Evolutionary conservation across 345 rosid genomes (phyloP).

Genomic region (Schrenkiella parvula): DNA sequence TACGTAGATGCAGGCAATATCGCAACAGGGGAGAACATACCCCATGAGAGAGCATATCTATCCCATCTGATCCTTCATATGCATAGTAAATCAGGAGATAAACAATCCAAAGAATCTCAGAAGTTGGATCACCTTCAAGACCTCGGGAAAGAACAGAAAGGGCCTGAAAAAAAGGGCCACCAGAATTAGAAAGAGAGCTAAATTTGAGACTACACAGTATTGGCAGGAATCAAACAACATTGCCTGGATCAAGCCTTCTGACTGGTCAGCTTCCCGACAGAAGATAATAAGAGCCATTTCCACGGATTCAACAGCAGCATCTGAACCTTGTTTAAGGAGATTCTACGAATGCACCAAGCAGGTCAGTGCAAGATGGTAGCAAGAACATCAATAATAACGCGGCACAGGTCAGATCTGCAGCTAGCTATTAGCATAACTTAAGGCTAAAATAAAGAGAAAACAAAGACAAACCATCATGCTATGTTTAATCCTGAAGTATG

Average conservation of each 20-base stretch:
- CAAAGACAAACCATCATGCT: constrained; percentile 62
- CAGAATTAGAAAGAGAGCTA: constrained; percentile 22
- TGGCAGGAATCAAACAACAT: constrained; percentile 30
- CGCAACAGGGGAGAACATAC: constrained; percentile 42
- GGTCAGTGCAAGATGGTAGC: constrained; percentile 24
- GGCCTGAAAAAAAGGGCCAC: constrained; percentile 51
- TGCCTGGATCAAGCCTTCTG: constrained; percentile 70
- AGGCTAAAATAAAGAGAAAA: constrained; percentile 18
- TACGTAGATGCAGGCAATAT: constrained; percentile 24
- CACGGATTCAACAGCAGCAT: constrained; percentile 45
- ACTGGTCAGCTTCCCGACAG: constrained; percentile 53
- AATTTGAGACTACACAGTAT: neutral
- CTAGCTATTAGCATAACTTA: constrained; percentile 10
- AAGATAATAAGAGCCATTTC: constrained; percentile 75
- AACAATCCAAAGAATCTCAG: constrained; percentile 75
- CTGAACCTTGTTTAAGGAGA: constrained; percentile 48
- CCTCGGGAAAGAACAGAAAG: constrained; percentile 70
- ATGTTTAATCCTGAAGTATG: constrained; percentile 63
- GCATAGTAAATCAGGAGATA: constrained; percentile 66
- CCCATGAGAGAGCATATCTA: constrained; percentile 68
- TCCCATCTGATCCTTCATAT: constrained; percentile 39
- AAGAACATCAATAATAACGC: constrained; percentile 9
- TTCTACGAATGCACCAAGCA: constrained; percentile 51
- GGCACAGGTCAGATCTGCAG: constrained; percentile 4
- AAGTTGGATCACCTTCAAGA: constrained; percentile 67